Base-by-base conservation (phyloP, 768 basidiomycete species). In the Heimioporus sp. region DNA sequence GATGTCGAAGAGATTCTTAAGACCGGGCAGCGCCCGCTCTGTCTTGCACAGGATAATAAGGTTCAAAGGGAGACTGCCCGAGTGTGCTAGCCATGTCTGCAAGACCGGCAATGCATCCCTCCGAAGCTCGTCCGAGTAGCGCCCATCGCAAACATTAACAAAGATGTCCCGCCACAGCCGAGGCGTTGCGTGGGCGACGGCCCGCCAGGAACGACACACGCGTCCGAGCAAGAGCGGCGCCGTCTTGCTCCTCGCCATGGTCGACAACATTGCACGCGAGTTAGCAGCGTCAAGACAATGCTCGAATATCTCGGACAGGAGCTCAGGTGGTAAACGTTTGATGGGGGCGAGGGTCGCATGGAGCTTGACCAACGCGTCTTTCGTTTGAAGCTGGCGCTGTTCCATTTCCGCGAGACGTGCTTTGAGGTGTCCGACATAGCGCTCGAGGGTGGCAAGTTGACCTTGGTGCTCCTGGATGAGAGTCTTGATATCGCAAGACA, bases 171-270 rank as follows among this genome's bases (percentile, higher is more conserved):
- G 55, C 69, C 69, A 70, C 1, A 70, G 45, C 15, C 48, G 47
- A 19, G 69, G 69, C 1, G 69, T 70, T 12, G 59, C 48, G 3
- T 57, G 53, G 2, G 56, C 51, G 3, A 69, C 48, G 10, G 48
- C 51, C 9, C 68, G 61, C 67, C 69, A 71, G 0, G 54, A 19
- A 44, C 61, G 59, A 40, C 69, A 70, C 17, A 71, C 62, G 0
- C 65, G 65, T 4, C 63, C 65, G 6, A 71, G 63, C 2, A 68
- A 32, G 30, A 71, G n/a, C 1, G 67, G 69, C 0, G 63, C 62
- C 10, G 50, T 53, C 37, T 19, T 51, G 49, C 11, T 13, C 34
- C 57, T 48, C 16, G 46, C 19, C 0, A 37, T 32, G 28, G 17
- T 34, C 3, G 52, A 21, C 37, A 55, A 51, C 11, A 43, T 6